Evolutionary conservation across 345 rosid species (phyloP).

Genomic region (Eucalyptus erythrocorys): DNA sequence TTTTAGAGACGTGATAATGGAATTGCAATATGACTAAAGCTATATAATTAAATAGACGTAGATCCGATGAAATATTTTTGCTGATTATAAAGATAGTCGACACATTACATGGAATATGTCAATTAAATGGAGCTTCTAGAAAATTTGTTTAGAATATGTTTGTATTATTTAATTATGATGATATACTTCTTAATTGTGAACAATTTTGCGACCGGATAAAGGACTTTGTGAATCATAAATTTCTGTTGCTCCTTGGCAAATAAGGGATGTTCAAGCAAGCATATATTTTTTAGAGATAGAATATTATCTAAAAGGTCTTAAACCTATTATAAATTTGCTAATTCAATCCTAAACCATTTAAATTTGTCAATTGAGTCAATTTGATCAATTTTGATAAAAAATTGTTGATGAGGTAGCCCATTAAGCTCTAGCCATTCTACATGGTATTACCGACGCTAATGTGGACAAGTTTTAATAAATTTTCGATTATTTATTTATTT

Average conservation of each 20-base stretch:
- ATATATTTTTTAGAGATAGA: no score
- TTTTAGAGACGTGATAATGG: background rate
- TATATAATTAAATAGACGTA: background rate
- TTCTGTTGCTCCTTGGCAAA: background rate
- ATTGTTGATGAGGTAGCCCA: no score
- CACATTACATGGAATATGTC: background rate
- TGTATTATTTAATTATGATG: background rate
- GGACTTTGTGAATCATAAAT: background rate
- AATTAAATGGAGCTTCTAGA: background rate
- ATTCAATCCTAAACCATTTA: no score
- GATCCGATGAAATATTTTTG: background rate
- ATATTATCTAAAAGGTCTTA: no score
- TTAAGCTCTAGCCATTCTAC: no score
- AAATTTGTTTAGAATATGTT: background rate
- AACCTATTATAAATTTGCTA: no score
- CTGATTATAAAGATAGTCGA: background rate
- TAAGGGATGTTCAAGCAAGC: background rate
- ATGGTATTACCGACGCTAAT: fast-evolving
- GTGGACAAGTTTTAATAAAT: no score
- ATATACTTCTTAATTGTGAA: background rate
- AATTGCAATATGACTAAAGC: background rate
- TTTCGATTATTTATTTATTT: no score
- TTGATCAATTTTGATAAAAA: no score
- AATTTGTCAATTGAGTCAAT: no score
- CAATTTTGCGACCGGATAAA: background rate